Base-by-base conservation (phyloP, 805 yeast species). In the Sugiyamaella americana region DNA sequence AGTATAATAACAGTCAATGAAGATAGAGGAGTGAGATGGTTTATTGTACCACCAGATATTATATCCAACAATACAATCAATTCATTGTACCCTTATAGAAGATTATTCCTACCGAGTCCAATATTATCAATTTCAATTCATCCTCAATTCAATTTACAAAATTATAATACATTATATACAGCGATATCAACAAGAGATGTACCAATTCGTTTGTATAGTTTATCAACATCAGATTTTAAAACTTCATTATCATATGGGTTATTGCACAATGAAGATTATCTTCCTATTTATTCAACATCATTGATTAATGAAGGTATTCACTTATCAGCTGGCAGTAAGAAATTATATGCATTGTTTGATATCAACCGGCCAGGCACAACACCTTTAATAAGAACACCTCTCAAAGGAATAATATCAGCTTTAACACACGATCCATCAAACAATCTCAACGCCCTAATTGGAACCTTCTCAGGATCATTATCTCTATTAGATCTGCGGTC, bases 171-270 rank as follows among this genome's bases (percentile, higher is more conserved):
- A 2, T 48, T 56, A 20, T 49, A 40, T 18, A 44, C 43, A 2
- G 51, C 49, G 1, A 52, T 56, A 16, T 43, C 59, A 13, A 40
- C 34, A 18, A 26, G 53, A 17, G 51, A 51, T 23, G 41, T 46
- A 39, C 60, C 60, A 1, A 47, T 56, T 6, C 39, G 45, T 37
- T 41, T 56, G 24, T 50, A 47, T 40, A 53, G 54, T 24, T 37
- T 51, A 16, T 21, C 51, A 21, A 37, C 29, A 21, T 38, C 42
- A 30, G 34, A 47, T 11, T 19, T 21, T 11, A 26, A 26, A 13
- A 13, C 11, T 26, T 10, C 5, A 17, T 32, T 8, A 32, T 22
- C 8, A 26, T 39, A 3, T 46, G 41, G 3, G 50, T 55, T 2
- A 18, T 48, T 35, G 37, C 20, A 2, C 52, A 48, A 17, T 4